A percentile compares a stretch with the other conserved stretches of the same genome.
phyloP scores from a whole-genome alignment of 2,329 filamentous ascomycete genomes.

The Beauveria sp. region DNA sequence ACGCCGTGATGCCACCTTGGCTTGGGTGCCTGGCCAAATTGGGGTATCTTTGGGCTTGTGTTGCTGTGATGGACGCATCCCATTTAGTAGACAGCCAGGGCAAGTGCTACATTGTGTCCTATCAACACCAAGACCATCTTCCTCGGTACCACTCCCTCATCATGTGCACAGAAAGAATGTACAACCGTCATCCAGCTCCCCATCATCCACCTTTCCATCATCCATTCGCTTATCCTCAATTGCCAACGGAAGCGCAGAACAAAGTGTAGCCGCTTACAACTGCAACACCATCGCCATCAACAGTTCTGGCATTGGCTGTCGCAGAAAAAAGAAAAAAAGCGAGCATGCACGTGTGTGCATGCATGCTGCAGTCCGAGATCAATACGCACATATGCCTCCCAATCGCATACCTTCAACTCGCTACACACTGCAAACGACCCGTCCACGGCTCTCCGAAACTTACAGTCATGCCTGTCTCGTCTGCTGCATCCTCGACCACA shows the following conservation, averaged over 20 bases:
- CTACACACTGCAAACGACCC: background rate
- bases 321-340: background rate
- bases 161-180: background rate
- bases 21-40: background rate
- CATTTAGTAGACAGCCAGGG: background rate
- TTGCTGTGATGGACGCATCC: background rate
- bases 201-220: background rate
- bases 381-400: background rate
- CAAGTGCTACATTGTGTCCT: background rate
- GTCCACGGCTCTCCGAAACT: background rate
- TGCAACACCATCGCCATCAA: background rate
- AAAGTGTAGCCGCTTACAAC: background rate
- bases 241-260: background rate
- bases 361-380: slow-evolving; percentile 7
- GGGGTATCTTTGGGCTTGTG: background rate
- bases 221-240: background rate
- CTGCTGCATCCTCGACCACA: background rate
- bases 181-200: background rate
- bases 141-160: background rate
- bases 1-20: slow-evolving; percentile 1
- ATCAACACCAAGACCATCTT: background rate
- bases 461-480: background rate
- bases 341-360: background rate
- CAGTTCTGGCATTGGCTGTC: background rate
- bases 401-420: background rate